Base-by-base conservation (phyloP, 1,139 yeast genomes). In the Dujonia santamariae region DNA sequence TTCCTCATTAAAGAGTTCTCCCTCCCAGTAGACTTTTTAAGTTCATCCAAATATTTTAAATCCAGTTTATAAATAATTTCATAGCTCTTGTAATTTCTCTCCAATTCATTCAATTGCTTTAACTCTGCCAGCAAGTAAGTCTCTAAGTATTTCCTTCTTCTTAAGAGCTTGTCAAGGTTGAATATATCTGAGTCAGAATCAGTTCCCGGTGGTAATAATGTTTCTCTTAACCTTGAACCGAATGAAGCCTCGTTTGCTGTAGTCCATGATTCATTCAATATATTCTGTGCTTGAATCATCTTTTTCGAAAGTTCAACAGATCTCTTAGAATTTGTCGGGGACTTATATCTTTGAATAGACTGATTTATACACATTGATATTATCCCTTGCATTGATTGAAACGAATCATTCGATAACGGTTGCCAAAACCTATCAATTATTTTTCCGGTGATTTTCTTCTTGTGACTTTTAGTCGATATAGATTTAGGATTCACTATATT, bases 101-200 rank as follows among this genome's bases (percentile, higher is more conserved):
- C 57, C 22, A 68, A 46, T n/a, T 62, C 67, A 17, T 51, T 46
- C 30, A 67, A 46, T 39, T 68, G 74, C 36, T 61, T 60, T 24
- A 59, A 35, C 39, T 67, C 74, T 1, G 74, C 74, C 63, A 56
- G 64, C 12, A 67, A 47, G 41, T 61, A 61, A 1, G 71, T 62
- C 41, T 67, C 72, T 32, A 66, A 44, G 28, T 54, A 52, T 14
- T 53, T 51, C 38, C 60, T 64, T 9, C 63, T 47, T 26, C 62
- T 48, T 7, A 43, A 40, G 15, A 66, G 49, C 17, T 47, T 54
- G 40, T 68, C 73, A 29, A 52, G 53, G 40, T 53, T 58, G 26
- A 68, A 50, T 1, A 63, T 51, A 28, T 60, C 62, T 6, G 49
- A 44, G n/a, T 51, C 50, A 21, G 29, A 29, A 13, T 42, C 45